Base-by-base conservation (phyloP, 176 grass and related monocot species). In the Calamus simplicifolius region DNA sequence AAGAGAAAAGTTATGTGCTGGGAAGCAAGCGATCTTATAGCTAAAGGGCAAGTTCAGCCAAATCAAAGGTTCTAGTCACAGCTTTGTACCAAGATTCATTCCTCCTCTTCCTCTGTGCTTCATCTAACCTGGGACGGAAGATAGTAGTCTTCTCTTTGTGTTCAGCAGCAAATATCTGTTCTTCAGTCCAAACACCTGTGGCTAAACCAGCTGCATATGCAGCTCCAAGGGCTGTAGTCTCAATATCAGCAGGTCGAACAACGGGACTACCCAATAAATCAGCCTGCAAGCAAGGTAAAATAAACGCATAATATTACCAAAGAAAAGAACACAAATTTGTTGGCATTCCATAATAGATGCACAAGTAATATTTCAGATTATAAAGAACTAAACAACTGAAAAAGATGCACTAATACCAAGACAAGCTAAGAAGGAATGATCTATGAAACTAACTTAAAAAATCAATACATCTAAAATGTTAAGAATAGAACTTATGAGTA, bases 161-260 rank as follows among this genome's bases (percentile, higher is more conserved):
- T 54, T 77, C 62, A 0, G 67, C 72, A 2, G 79, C 61, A 0
- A 85, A 81, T 16, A 96, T 76, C 0, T 96, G 64, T 0, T 83
- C 78, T 29, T 87, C 61, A 0, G 75, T 87, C 91, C 91, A 96
- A 5, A 96, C 50, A 0, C 78, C 91, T 2, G 54, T 70, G 18
- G 91, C 80, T 48, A 96, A 72, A 0, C 91, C 91, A 51, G 91
- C 86, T 0, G 91, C 91, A n/a, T 87, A 96, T 5, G 91, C 86
- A 18, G 91, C 91, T 16, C 91, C 21, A 6, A 96, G 86, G 0
- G 91, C 91, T 0, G 91, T 96, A 4, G 91, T 96, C 35, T 96
- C 91, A 0, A 69, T 87, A 43, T 96, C 91, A 7, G 91, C 86
- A 4, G 91, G 91, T 10, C 91, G 58, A 0, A 90, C 65, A 23